Conservation (phyloP, 2,329 filamentous ascomycete species). For the Ascochyta koolunga region DNA sequence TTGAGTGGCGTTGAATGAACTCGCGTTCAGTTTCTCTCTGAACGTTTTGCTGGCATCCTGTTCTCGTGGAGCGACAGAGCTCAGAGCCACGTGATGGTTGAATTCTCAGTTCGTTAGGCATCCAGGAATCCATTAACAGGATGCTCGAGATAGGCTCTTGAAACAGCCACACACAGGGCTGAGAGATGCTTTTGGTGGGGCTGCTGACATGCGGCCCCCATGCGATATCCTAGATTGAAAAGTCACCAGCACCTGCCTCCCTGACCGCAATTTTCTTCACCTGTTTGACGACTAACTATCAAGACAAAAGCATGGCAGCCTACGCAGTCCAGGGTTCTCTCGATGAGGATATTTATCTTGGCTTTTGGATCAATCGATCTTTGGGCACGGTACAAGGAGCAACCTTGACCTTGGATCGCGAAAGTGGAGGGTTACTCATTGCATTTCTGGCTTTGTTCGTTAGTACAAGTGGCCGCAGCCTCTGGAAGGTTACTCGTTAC, state of each 20-base stretch:
- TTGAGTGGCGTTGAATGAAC: too few species aligned
- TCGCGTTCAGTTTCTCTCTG: too few species aligned
- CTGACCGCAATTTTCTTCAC: not conserved
- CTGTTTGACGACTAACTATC: not conserved
- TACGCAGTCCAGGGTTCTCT: not conserved
- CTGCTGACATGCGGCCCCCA: not conserved
- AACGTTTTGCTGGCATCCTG: too few species aligned
- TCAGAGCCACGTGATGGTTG: too few species aligned
- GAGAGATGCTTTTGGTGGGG: not conserved
- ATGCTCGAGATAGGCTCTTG: not conserved
- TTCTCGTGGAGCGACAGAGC: too few species aligned
- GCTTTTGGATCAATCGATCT: conserved; percentile 28
- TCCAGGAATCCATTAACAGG: not conserved
- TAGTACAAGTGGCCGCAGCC: conserved; percentile 12
- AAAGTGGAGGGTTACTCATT: conserved; percentile 23
- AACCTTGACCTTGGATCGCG: conserved; percentile 23
- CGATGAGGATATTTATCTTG: conserved; percentile 10
- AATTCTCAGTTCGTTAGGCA: not conserved
- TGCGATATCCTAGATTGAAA: not conserved
- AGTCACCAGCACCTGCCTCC: not conserved
- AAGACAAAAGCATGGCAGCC: not conserved
- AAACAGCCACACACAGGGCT: not conserved
- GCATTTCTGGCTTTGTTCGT: conserved; percentile 33
- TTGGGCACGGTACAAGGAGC: conserved; percentile 14
- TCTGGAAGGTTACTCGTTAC: conserved; percentile 24